Evolutionary conservation across 1,139 yeast species (phyloP), one percentile per base, ranked within the genome.

Genomic region (Lodderomyces beijingensis): DNA sequence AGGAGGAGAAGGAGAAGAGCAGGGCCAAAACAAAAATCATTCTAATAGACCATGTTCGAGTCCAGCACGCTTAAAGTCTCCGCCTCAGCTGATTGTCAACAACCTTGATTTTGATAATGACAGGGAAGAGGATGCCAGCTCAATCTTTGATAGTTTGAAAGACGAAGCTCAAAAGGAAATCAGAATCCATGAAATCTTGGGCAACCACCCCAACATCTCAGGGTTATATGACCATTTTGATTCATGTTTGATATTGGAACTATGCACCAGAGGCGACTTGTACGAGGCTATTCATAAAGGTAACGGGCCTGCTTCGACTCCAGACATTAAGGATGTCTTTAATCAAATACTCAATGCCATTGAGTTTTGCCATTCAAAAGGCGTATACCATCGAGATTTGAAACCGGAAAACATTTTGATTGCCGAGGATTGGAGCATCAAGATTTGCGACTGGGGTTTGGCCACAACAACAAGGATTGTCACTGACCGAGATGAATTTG

Each of bases 271-370:
- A 42, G 98, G 98, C 41, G 98, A 91, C 55, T 65, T 91, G 36
- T 91, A 91, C 54, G 98, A 91, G 52, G 94, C 95, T 6, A 87
- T 89, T 48, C 85, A 82, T 45, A 78, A 77, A 38, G 88, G 84
- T 32, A 69, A 77, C 27, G 91, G 93, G 4, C 96, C 96, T 1
- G 69, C 78, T n/a, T 71, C 84, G 3, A 77, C 88, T 0, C 75
- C 73, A 40, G 84, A 82, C 51, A 76, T 87, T 36, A 73, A 83
- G 36, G 86, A 82, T 50, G 85, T 88, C 18, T 77, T 84, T 55
- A 59, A 65, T 41, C 96, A 89, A 56, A 69, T 88, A 37, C 70
- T 88, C 34, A 82, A 75, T 46, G 95, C 95, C 1, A 70, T 88
- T 31, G 80, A 79, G 38, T 86, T 64, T 56, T 85, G 91, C 48